Conservation (phyloP, 306 rosid genomes). For the Fragaria iinumae region DNA sequence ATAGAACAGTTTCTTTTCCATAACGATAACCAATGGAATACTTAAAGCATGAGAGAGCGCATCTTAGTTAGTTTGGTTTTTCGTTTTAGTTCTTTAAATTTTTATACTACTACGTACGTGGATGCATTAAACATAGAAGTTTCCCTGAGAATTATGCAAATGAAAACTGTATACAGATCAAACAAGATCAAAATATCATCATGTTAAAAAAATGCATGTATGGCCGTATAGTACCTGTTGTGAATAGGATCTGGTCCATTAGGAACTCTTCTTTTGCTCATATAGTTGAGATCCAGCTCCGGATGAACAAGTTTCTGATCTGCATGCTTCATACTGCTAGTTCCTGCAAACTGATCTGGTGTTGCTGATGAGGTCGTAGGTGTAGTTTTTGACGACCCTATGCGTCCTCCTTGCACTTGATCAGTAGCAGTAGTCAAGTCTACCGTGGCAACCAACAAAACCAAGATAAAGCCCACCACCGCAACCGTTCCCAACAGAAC, state of each 20-base stretch:
- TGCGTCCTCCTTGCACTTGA: constrained; percentile 15
- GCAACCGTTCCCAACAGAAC: constrained; percentile 39
- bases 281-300: constrained; percentile 57
- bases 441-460: constrained; percentile 47
- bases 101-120: neutral
- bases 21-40: constrained; percentile 57
- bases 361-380: constrained; percentile 15
- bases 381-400: constrained; percentile 15
- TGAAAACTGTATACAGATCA: neutral
- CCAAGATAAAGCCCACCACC: constrained; percentile 50
- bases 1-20: neutral
- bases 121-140: neutral
- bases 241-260: constrained; percentile 97
- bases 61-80: neutral
- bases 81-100: neutral
- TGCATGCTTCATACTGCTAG: constrained; percentile 22
- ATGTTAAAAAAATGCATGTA: neutral
- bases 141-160: neutral
- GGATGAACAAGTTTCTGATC: constrained; percentile 35
- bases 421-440: constrained; percentile 10
- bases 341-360: constrained; percentile 11
- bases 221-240: constrained; percentile 57
- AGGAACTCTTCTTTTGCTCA: constrained; percentile 90
- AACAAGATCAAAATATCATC: neutral
- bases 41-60: constrained; percentile 31